phyloP scores from a whole-genome alignment of 192 early-diverging fungal species.

The Backusella parvicylindrica region DNA sequence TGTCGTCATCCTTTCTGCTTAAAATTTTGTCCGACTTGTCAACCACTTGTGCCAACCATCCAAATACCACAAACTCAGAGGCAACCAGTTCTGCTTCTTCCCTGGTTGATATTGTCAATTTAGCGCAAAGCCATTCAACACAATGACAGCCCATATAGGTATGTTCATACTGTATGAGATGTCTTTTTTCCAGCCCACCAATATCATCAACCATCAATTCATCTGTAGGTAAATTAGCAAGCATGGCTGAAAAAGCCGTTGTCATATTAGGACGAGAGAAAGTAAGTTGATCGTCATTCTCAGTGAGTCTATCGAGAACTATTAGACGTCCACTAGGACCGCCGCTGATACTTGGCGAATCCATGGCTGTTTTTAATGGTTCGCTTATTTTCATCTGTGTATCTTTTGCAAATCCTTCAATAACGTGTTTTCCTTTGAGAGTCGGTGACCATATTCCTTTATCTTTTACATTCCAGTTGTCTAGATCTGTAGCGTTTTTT shows the following conservation, averaged over 20 bases:
- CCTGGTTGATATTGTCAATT: constrained; percentile 40
- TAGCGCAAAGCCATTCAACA: constrained; percentile 43
- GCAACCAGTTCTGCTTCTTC: constrained; percentile 43
- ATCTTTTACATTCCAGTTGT: constrained; percentile 39
- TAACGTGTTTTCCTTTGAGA: constrained; percentile 44
- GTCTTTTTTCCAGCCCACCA: not conserved
- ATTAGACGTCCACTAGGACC: not conserved
- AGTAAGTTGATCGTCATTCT: constrained; percentile 40
- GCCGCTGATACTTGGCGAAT: not conserved
- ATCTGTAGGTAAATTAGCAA: constrained; percentile 35
- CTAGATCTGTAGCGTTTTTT: constrained; percentile 38
- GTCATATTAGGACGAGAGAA: constrained; percentile 36
- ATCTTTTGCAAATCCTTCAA: constrained; percentile 37
- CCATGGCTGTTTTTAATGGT: constrained; percentile 11
- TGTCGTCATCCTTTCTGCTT: not conserved
- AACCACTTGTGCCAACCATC: constrained; percentile 34
- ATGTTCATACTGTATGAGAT: not conserved
- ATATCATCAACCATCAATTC: constrained; percentile 17
- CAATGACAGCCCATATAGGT: constrained; percentile 10
- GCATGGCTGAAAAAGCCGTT: constrained; percentile 39
- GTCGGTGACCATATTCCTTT: constrained; percentile 43
- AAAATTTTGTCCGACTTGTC: constrained; percentile 19
- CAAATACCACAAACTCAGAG: constrained; percentile 41
- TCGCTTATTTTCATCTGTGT: constrained; percentile 4
- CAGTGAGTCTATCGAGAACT: constrained; percentile 8